Evolutionary conservation across 2,329 filamentous ascomycete species (phyloP).

Genomic region (Phyllosticta paracitricarpa): DNA sequence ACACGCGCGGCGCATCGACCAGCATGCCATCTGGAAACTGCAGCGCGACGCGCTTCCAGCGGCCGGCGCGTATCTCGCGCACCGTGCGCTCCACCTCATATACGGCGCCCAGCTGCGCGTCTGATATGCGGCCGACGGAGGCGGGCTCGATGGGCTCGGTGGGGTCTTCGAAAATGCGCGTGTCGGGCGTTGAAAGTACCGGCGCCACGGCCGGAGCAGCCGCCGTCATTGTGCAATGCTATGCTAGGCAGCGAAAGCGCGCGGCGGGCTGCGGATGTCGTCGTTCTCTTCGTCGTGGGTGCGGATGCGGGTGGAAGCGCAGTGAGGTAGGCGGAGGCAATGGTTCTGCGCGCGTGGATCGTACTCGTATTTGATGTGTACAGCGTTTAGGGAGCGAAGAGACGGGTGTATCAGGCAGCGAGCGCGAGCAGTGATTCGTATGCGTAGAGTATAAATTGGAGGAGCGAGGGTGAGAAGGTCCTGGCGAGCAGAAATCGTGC

Average conservation of each 20-base stretch:
- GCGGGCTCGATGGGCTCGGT: slow-evolving; percentile 31
- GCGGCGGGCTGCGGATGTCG: background rate
- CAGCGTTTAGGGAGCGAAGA: background rate
- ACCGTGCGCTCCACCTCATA: slow-evolving; percentile 83
- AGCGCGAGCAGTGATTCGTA: background rate
- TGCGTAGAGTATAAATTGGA: no score
- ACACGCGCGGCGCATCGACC: slow-evolving; percentile 71
- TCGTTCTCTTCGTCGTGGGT: background rate
- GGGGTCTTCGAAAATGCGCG: slow-evolving; percentile 48
- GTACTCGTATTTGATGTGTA: background rate
- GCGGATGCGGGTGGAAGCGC: background rate
- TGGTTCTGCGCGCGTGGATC: background rate
- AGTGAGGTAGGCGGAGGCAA: background rate
- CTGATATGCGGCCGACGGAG: slow-evolving; percentile 33
- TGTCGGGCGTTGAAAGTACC: slow-evolving; percentile 53
- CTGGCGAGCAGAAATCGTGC: no score
- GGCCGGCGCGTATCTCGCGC: slow-evolving; percentile 58
- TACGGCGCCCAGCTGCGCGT: slow-evolving; percentile 62
- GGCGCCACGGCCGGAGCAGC: slow-evolving; percentile 32
- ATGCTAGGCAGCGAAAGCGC: background rate
- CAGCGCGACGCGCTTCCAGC: slow-evolving; percentile 71
- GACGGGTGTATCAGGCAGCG: background rate
- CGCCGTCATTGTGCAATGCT: background rate
- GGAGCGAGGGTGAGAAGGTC: no score
- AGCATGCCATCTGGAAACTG: slow-evolving; percentile 96